Base-by-base conservation (phyloP, 2,329 filamentous ascomycete genomes). In the Neofusicoccum umdonicola region DNA sequence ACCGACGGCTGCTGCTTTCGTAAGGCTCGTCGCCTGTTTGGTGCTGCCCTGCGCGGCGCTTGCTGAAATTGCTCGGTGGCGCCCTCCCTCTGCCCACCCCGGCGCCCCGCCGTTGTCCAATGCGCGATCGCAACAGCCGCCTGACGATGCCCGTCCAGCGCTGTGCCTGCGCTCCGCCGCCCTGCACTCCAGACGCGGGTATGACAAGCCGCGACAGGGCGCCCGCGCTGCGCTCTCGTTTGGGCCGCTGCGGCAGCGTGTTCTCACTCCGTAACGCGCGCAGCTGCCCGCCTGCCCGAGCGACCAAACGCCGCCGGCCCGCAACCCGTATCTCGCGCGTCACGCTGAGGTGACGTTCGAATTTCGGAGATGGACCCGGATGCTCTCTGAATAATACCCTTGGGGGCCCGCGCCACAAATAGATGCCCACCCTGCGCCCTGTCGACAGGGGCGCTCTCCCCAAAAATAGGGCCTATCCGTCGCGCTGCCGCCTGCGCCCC, bases 11-110 rank as follows among this genome's bases (percentile, higher is more conserved):
- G 52, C 51, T 42, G 37, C 37, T 12, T 56, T 9, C 9, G 22
- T 34, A 42, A 56, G 35, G 51, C 51, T 17, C 39, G 15, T 17
- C 17, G 39, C n/a, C 54, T 8, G 5, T 57, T 57, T 22, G 52
- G 52, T 34, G 7, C 11, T 54, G 35, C 17, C 17, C 35, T 39
- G 52, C 22, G 39, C 54, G 54, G 54, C 54, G 54, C 54, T 58
- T 58, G 54, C 54, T 58, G 54, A 58, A 58, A 58, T 58, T 58
- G 54, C 54, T 58, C 22, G 22, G 54, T 45, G 54, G 54, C 54
- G 15, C 39, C 27, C 17, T n/a, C 15, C 19, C 22, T 27, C 22
- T 27, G 15, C 52, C 17, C 13, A 11, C 37, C 35, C 37, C 37
- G 17, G 22, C 47, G n/a, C 4, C n/a, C 4, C 52, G 39, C 54